phyloP scores from a whole-genome alignment of 352 stramenopile species.

The Globisporangium takayamanum region DNA sequence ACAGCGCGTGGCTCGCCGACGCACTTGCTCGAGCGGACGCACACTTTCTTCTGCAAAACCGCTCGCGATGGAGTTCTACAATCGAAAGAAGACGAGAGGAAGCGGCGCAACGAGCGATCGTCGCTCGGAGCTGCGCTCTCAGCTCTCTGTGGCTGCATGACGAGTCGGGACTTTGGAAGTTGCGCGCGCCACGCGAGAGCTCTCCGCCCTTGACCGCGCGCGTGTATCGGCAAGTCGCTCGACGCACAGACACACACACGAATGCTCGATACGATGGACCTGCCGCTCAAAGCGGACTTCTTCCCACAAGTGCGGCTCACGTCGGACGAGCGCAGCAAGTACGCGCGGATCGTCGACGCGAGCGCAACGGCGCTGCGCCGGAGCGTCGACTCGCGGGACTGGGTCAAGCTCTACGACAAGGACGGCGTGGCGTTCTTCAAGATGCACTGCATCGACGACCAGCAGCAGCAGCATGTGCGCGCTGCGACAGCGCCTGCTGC shows the following conservation, averaged over 20 bases:
- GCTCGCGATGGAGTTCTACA: too few species aligned
- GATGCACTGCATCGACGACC: constrained; percentile 43
- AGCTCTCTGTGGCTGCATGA: too few species aligned
- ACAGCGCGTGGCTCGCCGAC: too few species aligned
- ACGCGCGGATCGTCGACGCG: constrained; percentile 34
- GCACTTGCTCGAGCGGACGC: too few species aligned
- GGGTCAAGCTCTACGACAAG: constrained; percentile 48
- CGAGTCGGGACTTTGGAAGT: constrained; percentile 5
- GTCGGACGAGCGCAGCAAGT: constrained; percentile 35
- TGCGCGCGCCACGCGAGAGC: not conserved
- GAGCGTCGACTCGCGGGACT: constrained; percentile 41
- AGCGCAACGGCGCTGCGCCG: constrained; percentile 34
- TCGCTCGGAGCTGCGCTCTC: too few species aligned
- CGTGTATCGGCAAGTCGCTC: too few species aligned
- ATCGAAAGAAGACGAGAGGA: too few species aligned
- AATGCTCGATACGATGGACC: constrained; percentile 36
- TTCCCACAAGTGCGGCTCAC: constrained; percentile 55
- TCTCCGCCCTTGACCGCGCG: too few species aligned
- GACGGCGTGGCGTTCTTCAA: constrained; percentile 59
- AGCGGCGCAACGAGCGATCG: too few species aligned
- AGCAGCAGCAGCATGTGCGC: constrained; percentile 9
- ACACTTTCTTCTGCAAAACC: too few species aligned
- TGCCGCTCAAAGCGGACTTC: constrained; percentile 64
- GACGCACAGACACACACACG: not conserved
- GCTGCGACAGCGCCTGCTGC: constrained; percentile 13